Evolutionary conservation across 2,329 filamentous ascomycete genomes (phyloP).

Genomic region (Lasiodiplodia sp.): DNA sequence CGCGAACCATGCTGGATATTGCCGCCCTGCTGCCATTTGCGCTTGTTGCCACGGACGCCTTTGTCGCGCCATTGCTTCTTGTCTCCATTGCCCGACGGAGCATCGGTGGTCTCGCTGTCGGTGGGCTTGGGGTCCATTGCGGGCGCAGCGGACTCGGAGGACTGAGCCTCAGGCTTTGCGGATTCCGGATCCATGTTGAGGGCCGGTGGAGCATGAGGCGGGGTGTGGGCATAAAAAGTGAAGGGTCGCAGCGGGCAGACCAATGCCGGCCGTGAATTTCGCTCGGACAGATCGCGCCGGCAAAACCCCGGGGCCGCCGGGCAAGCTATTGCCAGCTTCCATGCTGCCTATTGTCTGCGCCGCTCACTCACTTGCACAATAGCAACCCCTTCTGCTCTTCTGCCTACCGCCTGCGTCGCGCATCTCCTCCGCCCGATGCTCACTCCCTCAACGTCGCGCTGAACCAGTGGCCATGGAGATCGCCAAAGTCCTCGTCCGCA

Average conservation of each 20-base stretch:
- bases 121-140: constrained; percentile 38
- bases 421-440: constrained; percentile 9
- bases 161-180: constrained; percentile 30
- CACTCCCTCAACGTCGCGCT: neutral
- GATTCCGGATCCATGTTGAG: constrained; percentile 37
- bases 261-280: constrained; percentile 11
- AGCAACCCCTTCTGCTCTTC: neutral
- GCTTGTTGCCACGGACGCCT: constrained; percentile 37
- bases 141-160: constrained; percentile 14
- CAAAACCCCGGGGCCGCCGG: neutral
- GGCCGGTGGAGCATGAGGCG: constrained; percentile 38
- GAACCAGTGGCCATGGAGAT: constrained; percentile 62
- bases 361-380: neutral
- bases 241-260: neutral
- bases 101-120: neutral
- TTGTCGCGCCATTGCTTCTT: constrained; percentile 27
- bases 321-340: neutral
- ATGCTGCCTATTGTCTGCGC: neutral
- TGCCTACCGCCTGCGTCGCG: constrained; percentile 10
- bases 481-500: constrained; percentile 82
- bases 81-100: constrained; percentile 1
- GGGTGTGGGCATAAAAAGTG: constrained; percentile 9
- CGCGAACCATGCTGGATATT: constrained; percentile 40
- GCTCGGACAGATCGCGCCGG: constrained; percentile 1
- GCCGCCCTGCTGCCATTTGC: constrained; percentile 38